phyloP scores from a whole-genome alignment of 139 green algal species.

The Penium margaritaceum region DNA sequence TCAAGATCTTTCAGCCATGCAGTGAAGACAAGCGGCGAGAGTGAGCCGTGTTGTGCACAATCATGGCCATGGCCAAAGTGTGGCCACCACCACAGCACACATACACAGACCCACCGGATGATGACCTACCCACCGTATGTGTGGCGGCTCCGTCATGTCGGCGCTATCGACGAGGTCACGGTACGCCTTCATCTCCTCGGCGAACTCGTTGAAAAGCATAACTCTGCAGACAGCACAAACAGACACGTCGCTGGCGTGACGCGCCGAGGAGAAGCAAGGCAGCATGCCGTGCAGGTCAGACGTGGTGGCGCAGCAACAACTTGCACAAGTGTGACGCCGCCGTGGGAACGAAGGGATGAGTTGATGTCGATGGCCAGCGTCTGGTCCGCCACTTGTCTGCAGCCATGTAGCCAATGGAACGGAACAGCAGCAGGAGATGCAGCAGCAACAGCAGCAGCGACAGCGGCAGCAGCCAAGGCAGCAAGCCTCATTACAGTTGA shows the following conservation, averaged over 20 bases:
- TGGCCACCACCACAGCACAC: too few relatives aligned
- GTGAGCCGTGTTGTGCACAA: too few relatives aligned
- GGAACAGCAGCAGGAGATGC: too few relatives aligned
- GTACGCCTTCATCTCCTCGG: constrained; percentile 19
- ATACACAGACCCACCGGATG: too few relatives aligned
- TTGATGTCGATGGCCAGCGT: constrained; percentile 37
- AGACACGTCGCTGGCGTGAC: constrained; percentile 17
- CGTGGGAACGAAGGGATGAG: constrained; percentile 23
- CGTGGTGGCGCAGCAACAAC: constrained; percentile 12
- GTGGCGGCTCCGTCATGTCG: constrained; percentile 31
- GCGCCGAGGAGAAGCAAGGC: not conserved
- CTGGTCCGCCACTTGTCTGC: constrained; percentile 28
- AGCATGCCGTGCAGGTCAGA: constrained; percentile 16
- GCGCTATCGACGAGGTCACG: constrained; percentile 21
- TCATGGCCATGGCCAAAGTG: too few relatives aligned
- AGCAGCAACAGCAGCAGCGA: too few relatives aligned
- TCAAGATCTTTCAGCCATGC: too few relatives aligned
- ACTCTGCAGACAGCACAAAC: constrained; percentile 36
- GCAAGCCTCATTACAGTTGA: too few relatives aligned
- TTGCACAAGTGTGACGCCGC: constrained; percentile 24
- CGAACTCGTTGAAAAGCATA: constrained; percentile 21
- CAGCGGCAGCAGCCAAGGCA: too few relatives aligned
- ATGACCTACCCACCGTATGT: too few relatives aligned
- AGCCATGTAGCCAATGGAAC: too few relatives aligned
- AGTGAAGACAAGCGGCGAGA: too few relatives aligned